phyloP scores from a whole-genome alignment of 129 eudicot genomes.

The Cynara cardunculus region DNA sequence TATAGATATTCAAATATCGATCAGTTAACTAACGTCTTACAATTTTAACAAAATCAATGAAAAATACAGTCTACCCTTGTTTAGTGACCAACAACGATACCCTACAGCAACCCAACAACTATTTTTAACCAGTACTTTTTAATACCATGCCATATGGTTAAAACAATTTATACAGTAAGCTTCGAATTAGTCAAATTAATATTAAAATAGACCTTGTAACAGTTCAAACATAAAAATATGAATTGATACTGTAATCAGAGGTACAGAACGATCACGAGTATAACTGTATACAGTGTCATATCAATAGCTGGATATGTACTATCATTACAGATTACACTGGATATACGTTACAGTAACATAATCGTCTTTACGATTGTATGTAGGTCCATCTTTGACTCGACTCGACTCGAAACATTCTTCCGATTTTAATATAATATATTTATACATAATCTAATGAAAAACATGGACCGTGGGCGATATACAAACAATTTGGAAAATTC shows the following conservation, averaged over 20 bases:
- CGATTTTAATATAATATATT: neutral
- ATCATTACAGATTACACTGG: neutral
- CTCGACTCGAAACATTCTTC: neutral
- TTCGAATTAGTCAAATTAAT: neutral
- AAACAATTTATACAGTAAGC: too few relatives aligned
- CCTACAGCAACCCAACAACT: neutral
- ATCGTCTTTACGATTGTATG: neutral
- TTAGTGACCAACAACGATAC: neutral
- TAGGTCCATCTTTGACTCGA: neutral
- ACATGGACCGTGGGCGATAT: neutral
- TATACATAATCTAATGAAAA: neutral
- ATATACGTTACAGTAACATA: neutral
- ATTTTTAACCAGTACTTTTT: too few relatives aligned
- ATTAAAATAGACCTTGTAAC: neutral
- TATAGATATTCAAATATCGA: neutral
- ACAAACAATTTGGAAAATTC: slow-evolving; percentile 32
- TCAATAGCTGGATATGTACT: neutral
- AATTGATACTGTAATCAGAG: too few relatives aligned
- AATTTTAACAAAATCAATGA: neutral
- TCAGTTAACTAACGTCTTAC: neutral
- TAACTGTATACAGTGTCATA: neutral
- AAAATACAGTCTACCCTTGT: neutral
- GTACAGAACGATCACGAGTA: neutral
- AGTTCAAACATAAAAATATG: too few relatives aligned
- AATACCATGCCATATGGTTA: neutral